phyloP scores from a whole-genome alignment of 805 yeast genomes.

The Sugiyamaella lignohabitans region DNA sequence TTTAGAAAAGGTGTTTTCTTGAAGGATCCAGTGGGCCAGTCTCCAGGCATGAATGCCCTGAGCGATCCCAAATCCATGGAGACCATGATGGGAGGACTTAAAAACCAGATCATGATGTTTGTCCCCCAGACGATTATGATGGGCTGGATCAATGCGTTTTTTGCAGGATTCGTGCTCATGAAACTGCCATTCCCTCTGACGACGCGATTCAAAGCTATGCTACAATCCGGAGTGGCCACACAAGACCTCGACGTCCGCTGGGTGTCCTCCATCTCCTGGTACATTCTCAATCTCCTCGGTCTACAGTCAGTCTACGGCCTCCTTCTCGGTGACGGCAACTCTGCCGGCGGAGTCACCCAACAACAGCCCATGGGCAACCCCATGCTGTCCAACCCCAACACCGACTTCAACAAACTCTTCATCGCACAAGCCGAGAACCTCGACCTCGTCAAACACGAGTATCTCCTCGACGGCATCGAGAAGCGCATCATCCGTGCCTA shows the following conservation, averaged over 20 bases:
- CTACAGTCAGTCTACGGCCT: constrained; percentile 71
- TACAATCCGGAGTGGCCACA: constrained; percentile 81
- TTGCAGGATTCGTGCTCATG: constrained; percentile 84
- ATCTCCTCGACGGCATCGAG: constrained; percentile 54
- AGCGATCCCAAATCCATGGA: constrained; percentile 68
- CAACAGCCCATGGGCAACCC: constrained; percentile 21
- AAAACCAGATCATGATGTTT: constrained; percentile 73
- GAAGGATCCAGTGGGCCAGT: constrained; percentile 40
- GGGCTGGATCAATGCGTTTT: constrained; percentile 95
- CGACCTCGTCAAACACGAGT: constrained; percentile 53
- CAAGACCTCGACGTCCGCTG: constrained; percentile 82
- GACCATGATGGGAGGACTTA: constrained; percentile 67
- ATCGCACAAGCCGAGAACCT: constrained; percentile 67
- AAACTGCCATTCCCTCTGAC: constrained; percentile 90
- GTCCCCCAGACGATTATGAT: constrained; percentile 89
- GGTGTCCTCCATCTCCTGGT: constrained; percentile 95
- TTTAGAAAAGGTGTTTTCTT: constrained; percentile 50
- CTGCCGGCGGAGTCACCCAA: constrained; percentile 27
- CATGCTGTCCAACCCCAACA: constrained; percentile 48
- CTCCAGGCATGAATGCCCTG: constrained; percentile 47
- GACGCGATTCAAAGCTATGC: constrained; percentile 80
- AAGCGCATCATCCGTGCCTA: constrained; percentile 37
- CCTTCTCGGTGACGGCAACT: constrained; percentile 44
- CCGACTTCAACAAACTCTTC: constrained; percentile 53
- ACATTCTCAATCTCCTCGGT: constrained; percentile 81